Conservation (phyloP, 2,329 filamentous ascomycete species). For the Juglanconis oblonga region DNA sequence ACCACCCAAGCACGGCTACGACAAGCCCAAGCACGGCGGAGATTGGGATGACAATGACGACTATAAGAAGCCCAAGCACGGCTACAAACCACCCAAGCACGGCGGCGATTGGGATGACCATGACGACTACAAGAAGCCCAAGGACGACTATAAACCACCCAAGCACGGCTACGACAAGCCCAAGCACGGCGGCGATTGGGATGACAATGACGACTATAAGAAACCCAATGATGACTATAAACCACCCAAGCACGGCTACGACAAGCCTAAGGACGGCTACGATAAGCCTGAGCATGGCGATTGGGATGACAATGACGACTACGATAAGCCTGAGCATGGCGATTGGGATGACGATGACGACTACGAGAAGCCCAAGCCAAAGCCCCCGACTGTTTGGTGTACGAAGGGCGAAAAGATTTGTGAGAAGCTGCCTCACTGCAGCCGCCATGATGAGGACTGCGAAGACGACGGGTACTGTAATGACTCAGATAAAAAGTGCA, state of each 20-base stretch:
- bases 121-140: not conserved
- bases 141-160: not conserved
- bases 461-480: not conserved
- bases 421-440: not conserved
- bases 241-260: too few species aligned
- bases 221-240: not conserved
- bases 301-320: not conserved
- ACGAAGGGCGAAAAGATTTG: not conserved
- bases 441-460: not conserved
- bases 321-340: not conserved
- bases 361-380: not conserved
- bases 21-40: too few species aligned
- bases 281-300: not conserved
- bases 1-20: not conserved
- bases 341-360: too few species aligned
- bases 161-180: too few species aligned
- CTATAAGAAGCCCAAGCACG: not conserved
- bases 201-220: not conserved
- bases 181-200: too few species aligned
- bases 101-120: not conserved
- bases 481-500: not conserved
- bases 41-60: not conserved
- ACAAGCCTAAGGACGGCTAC: too few species aligned
- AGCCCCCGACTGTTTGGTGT: not conserved
- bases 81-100: too few species aligned